These are phyloP conservation scores for Phlyctochytrium planicorne DNA, from an alignment of 192 early-diverging fungal genomes.

Conservation along the genomic window DNA sequence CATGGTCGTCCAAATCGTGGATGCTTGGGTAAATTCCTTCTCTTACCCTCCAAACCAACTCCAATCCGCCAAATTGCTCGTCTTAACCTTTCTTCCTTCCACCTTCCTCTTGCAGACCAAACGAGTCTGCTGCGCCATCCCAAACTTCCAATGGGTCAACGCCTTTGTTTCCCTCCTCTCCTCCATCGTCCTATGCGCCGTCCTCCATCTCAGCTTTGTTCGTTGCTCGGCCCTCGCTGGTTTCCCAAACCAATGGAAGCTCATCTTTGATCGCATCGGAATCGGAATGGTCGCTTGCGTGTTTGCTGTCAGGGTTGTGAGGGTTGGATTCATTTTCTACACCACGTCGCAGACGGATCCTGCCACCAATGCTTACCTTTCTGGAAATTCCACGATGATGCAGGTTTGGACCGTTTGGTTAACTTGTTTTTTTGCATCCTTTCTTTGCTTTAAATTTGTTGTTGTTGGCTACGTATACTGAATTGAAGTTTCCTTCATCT, in stretches of 20 bases:
- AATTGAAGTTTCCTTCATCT: no score
- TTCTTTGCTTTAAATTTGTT: no score
- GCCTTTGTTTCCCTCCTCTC: conserved; percentile 2
- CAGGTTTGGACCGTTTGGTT: conserved; percentile 3
- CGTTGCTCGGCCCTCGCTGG: neutral
- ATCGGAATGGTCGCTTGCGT: neutral
- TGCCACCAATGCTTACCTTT: neutral
- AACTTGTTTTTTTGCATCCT: no score
- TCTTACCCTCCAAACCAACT: neutral
- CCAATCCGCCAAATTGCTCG: no score
- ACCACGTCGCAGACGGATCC: conserved; percentile 1
- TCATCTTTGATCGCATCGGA: neutral
- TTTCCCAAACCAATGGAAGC: no score
- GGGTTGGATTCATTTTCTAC: conserved; percentile 1
- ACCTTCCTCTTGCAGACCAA: neutral
- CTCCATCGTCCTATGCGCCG: conserved; percentile 8
- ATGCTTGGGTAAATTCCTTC: neutral
- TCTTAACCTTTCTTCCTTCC: no score
- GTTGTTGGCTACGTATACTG: no score
- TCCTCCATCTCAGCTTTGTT: conserved; percentile 4
- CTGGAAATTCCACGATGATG: neutral
- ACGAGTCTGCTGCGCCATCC: conserved; percentile 1
- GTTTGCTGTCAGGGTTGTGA: conserved; percentile 1
- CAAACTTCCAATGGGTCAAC: conserved; percentile 7
- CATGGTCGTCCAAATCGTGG: neutral